Percentiles rank a stretch among this genome's conserved stretches.
These are phyloP conservation scores for Xylaria telfairii DNA, from an alignment of 495 filamentous ascomycete genomes.

Conservation along the genomic window DNA sequence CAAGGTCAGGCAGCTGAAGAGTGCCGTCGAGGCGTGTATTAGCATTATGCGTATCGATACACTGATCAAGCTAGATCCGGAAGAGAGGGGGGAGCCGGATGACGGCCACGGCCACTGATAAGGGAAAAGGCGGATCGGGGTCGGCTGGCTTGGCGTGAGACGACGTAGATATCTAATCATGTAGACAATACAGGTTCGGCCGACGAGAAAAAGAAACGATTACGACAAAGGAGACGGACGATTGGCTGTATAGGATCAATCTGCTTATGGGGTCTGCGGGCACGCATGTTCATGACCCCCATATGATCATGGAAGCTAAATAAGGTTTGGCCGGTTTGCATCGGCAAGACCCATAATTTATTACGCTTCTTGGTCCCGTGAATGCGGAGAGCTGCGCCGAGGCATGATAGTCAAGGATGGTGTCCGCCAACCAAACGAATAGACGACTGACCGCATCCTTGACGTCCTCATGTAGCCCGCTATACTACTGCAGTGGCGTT, in stretches of 20 bases:
- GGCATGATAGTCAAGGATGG: conserved; percentile 9
- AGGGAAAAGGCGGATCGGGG: conserved; percentile 29
- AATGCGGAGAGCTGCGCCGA: conserved; percentile 16
- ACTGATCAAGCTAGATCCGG: conserved; percentile 96
- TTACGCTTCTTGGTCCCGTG: conserved; percentile 22
- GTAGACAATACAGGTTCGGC: conserved; percentile 24
- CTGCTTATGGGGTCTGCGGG: conserved; percentile 6
- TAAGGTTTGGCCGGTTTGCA: conserved; percentile 22
- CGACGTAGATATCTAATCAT: conserved; percentile 25
- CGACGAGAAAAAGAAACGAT: neutral
- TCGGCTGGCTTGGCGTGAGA: conserved; percentile 28
- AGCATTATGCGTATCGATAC: conserved; percentile 99
- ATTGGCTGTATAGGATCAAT: conserved; percentile 20
- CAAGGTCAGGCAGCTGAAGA: conserved; percentile 98
- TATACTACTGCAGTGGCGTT: neutral
- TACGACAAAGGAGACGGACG: conserved; percentile 1
- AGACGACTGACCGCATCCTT: neutral
- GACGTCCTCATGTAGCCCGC: conserved; percentile 3
- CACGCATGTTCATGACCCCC: conserved; percentile 11
- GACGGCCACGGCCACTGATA: conserved; percentile 74
- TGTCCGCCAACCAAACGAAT: conserved; percentile 3
- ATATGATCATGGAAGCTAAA: conserved; percentile 12
- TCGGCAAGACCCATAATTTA: conserved; percentile 26
- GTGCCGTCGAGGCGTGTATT: conserved; percentile 98
- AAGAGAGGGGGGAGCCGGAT: conserved; percentile 77